phyloP scores from a whole-genome alignment of 2,329 filamentous ascomycete genomes.

The Graphilbum ipis-grandicollis region DNA sequence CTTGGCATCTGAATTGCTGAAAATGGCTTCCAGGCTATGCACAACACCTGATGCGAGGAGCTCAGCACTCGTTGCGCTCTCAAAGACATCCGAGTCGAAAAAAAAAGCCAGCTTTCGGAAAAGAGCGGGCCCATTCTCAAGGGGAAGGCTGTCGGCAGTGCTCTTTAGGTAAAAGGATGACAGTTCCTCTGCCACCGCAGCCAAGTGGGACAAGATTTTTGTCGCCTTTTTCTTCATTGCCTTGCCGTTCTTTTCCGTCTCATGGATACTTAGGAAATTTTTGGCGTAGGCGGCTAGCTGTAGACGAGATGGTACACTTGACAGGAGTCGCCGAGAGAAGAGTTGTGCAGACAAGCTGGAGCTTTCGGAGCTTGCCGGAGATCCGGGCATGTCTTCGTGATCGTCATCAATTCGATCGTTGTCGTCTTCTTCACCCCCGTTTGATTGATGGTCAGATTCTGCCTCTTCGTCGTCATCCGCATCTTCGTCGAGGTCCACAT shows the following conservation, averaged over 20 bases:
- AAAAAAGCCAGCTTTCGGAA: slow-evolving; percentile 65
- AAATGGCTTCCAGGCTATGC: slow-evolving; percentile 62
- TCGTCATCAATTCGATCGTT: slow-evolving; percentile 29
- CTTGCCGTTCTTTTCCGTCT: slow-evolving; percentile 54
- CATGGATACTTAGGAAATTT: slow-evolving; percentile 69
- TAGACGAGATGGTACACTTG: slow-evolving; percentile 43
- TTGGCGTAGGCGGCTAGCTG: slow-evolving; percentile 63
- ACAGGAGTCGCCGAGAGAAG: slow-evolving; percentile 28
- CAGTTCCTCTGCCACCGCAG: slow-evolving; percentile 53
- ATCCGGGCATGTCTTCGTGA: slow-evolving; percentile 45
- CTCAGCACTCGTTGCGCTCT: slow-evolving; percentile 92
- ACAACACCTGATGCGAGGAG: slow-evolving; percentile 83
- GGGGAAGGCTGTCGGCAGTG: slow-evolving; percentile 24
- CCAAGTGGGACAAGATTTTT: slow-evolving; percentile 57
- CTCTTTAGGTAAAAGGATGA: slow-evolving; percentile 49
- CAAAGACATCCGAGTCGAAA: slow-evolving; percentile 75
- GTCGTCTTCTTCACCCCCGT: slow-evolving; percentile 34
- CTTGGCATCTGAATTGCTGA: slow-evolving; percentile 51
- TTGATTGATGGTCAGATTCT: slow-evolving; percentile 29
- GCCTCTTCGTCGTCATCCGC: slow-evolving; percentile 21
- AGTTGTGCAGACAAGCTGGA: slow-evolving; percentile 48
- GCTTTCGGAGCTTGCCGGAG: slow-evolving; percentile 46
- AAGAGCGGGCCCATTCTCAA: slow-evolving; percentile 40
- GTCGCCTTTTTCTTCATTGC: slow-evolving; percentile 63
- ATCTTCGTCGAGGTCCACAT: slow-evolving; percentile 17